Evolutionary conservation across 441 rosid species (phyloP), one percentile per base, ranked within the genome.

Genomic region (Gossypium gossypioides): DNA sequence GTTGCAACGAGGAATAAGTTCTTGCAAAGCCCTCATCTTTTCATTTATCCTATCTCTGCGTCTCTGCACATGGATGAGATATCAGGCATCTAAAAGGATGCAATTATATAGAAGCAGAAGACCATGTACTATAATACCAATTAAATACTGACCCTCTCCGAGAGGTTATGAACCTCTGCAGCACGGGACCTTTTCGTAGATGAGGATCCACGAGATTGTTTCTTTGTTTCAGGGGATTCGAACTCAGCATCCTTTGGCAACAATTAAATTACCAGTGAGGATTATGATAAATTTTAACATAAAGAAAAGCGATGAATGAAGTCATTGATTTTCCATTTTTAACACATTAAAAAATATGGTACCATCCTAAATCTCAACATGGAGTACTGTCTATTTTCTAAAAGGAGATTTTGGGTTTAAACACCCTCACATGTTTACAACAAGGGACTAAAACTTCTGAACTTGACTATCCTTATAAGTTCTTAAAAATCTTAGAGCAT

Each of bases 161-260:
- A 93, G 79, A 90, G 88, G 76, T 93, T 93, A 82, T 93, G 98
- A 82, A 93, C 96, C 80, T 91, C 86, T 5, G 98, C 96, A 78
- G 98, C 97, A 18, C 97, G 96, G 66, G 95, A 82, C 81, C 93
- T 89, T 85, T 91, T 91, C 0, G 84, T 72, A 8, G 90, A 88
- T 65, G 90, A 69, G 65, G 95, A 85, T 75, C 93, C 91, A 60
- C 85, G 83, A 21, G 57, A 71, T 79, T 78, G 87, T 74, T 87
- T 89, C 66, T 86, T 90, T 61, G 75, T 74, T 18, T 84, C 88
- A 34, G 78, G 77, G 71, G 83, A 85, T 78, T 82, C 90, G 57
- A 86, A 79, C 65, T 89, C 91, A 74, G 77, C 80, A 77, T 85
- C 91, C 94, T 89, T 77, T 25, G 48, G 37, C 25, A 60, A 63